A percentile compares a stretch with the other conserved stretches of the same genome.
Conservation (phyloP, 352 stramenopile species). For the Phytophthora megakarya region DNA sequence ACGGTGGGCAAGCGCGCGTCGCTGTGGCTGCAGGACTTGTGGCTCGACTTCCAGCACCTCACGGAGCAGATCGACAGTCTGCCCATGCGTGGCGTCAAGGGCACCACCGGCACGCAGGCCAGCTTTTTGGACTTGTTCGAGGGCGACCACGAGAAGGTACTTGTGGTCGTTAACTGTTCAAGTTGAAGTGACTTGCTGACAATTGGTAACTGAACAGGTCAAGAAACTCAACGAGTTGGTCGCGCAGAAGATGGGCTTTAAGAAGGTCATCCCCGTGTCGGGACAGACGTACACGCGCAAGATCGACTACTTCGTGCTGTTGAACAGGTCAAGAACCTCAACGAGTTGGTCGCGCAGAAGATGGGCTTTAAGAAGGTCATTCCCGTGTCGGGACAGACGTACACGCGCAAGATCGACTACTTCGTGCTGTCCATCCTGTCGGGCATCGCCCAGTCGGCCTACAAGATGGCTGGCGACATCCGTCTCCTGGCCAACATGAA, state of each 20-base stretch:
- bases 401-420: slow-evolving; percentile 99
- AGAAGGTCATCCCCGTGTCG: slow-evolving; percentile 96
- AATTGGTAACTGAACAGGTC: slow-evolving; percentile 55
- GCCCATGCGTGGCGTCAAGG: slow-evolving; percentile 98
- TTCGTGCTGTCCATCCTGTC: slow-evolving; percentile 95
- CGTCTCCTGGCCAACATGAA: slow-evolving; percentile 99
- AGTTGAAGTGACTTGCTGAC: not conserved
- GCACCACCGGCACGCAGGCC: slow-evolving; percentile 98
- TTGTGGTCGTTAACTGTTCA: slow-evolving; percentile 22
- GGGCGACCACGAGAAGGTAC: slow-evolving; percentile 96
- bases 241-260: slow-evolving; percentile 97
- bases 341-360: slow-evolving; percentile 95
- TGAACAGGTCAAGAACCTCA: slow-evolving; percentile 94
- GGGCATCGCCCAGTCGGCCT: slow-evolving; percentile 97
- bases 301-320: slow-evolving; percentile 97
- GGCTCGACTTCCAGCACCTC: slow-evolving; percentile 96
- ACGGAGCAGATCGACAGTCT: slow-evolving; percentile 95
- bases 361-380: slow-evolving; percentile 99
- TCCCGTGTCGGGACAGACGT: slow-evolving; percentile 98
- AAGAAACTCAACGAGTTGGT: slow-evolving; percentile 97
- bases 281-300: slow-evolving; percentile 99
- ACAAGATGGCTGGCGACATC: slow-evolving; percentile 99
- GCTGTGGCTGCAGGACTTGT: slow-evolving; percentile 98
- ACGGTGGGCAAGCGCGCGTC: slow-evolving; percentile 97
- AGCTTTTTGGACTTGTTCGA: slow-evolving; percentile 99